A percentile compares a stretch with the other conserved stretches of the same genome.
These are phyloP conservation scores for Podaxis sp. DNA, from an alignment of 768 basidiomycete species.

Conservation along the genomic window DNA sequence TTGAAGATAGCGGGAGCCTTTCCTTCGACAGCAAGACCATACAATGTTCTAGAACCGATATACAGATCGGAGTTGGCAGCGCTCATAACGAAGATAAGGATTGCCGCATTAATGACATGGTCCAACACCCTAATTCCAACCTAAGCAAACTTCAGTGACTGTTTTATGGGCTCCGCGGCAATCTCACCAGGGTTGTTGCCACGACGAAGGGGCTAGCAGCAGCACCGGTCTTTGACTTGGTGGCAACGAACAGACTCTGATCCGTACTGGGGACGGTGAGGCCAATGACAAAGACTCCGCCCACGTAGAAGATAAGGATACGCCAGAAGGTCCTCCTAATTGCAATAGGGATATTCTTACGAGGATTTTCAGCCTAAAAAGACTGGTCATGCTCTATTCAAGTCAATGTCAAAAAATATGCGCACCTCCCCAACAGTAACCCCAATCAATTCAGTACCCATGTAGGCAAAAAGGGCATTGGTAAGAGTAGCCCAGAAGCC, in stretches of 20 bases:
- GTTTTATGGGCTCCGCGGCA: neutral
- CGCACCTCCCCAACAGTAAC: slow-evolving; percentile 50
- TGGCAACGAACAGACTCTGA: slow-evolving; percentile 45
- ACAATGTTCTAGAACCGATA: slow-evolving; percentile 48
- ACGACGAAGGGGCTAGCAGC: slow-evolving; percentile 70
- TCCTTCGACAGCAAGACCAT: slow-evolving; percentile 49
- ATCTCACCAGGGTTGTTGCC: slow-evolving; percentile 36
- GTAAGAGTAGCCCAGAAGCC: slow-evolving; percentile 74
- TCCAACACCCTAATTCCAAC: slow-evolving; percentile 60
- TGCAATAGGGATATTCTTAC: slow-evolving; percentile 73
- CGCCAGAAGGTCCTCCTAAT: slow-evolving; percentile 65
- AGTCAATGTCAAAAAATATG: neutral
- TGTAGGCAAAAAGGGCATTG: slow-evolving; percentile 72
- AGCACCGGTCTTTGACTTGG: slow-evolving; percentile 47
- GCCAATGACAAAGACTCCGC: slow-evolving; percentile 71
- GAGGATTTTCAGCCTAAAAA: slow-evolving; percentile 62
- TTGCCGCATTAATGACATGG: slow-evolving; percentile 64
- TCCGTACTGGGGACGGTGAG: slow-evolving; percentile 66
- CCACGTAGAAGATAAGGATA: slow-evolving; percentile 61
- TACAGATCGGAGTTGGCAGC: slow-evolving; percentile 66
- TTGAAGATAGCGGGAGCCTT: slow-evolving; percentile 48
- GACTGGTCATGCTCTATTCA: slow-evolving; percentile 6
- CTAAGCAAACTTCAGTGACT: slow-evolving; percentile 17
- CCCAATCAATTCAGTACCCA: slow-evolving; percentile 78
- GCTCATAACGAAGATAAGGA: slow-evolving; percentile 65